phyloP scores from a whole-genome alignment of 208 protist genomes.

The Leishmania tropica region DNA sequence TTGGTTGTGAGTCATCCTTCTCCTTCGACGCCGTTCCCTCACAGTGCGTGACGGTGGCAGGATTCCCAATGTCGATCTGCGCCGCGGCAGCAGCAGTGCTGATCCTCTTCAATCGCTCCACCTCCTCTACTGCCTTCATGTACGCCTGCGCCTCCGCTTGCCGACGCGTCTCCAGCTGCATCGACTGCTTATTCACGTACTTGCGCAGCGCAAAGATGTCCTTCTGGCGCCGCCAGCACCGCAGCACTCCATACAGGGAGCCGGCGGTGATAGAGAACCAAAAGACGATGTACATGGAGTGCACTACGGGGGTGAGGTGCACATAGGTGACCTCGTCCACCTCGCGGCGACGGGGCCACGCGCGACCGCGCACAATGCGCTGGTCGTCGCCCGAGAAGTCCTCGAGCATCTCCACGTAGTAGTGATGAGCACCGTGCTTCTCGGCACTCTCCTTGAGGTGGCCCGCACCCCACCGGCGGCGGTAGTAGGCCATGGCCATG shows the following conservation, averaged over 20 bases:
- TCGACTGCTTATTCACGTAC: conserved; percentile 45
- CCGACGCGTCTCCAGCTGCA: conserved; percentile 55
- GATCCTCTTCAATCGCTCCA: conserved; percentile 59
- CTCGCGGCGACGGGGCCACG: conserved; percentile 77
- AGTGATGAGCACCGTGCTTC: conserved; percentile 73
- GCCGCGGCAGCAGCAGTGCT: conserved; percentile 28
- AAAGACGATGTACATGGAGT: conserved; percentile 89
- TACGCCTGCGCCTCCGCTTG: conserved; percentile 77
- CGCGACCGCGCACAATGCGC: conserved; percentile 76
- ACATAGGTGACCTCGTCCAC: conserved; percentile 85
- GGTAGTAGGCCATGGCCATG: conserved; percentile 77
- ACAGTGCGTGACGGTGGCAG: not conserved
- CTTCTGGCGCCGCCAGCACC: conserved; percentile 77
- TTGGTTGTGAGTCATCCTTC: not conserved
- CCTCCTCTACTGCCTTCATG: conserved; percentile 61
- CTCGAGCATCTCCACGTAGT: conserved; percentile 88
- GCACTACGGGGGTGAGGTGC: conserved; percentile 81
- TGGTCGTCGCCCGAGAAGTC: conserved; percentile 90
- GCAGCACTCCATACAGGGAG: conserved; percentile 78
- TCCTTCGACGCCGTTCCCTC: not conserved
- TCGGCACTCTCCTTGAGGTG: conserved; percentile 32
- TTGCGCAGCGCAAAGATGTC: conserved; percentile 73
- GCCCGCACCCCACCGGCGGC: conserved; percentile 54
- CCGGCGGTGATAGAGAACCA: conserved; percentile 82
- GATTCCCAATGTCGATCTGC: conserved; percentile 18